Evolutionary conservation across 495 filamentous ascomycete genomes (phyloP).

Genomic region (Letharia lupina): DNA sequence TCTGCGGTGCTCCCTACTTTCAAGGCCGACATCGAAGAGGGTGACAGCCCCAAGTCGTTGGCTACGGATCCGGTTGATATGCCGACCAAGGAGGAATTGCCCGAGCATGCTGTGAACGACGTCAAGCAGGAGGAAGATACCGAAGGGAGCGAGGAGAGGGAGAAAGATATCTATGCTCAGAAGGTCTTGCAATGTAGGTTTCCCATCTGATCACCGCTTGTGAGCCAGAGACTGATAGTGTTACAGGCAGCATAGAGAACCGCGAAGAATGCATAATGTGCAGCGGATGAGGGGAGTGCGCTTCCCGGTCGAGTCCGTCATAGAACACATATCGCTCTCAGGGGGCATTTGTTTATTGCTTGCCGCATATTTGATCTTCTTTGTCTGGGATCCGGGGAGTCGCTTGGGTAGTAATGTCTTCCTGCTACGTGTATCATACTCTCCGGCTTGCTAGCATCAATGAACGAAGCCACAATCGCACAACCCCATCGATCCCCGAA

Average conservation of each 20-base stretch:
- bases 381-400: background rate
- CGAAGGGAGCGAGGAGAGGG: slow-evolving; percentile 57
- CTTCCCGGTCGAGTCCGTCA: background rate
- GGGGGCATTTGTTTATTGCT: background rate
- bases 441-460: slow-evolving; percentile 1
- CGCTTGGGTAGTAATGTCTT: background rate
- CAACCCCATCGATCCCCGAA: background rate
- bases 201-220: background rate
- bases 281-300: slow-evolving; percentile 30
- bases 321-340: background rate
- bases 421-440: background rate
- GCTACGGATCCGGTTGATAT: slow-evolving; percentile 55
- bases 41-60: slow-evolving; percentile 65
- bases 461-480: background rate
- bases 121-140: slow-evolving; percentile 58
- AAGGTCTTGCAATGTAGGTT: slow-evolving; percentile 70
- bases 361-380: background rate
- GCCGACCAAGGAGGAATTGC: slow-evolving; percentile 50
- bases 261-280: slow-evolving; percentile 85
- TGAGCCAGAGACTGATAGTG: background rate
- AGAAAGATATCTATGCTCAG: slow-evolving; percentile 88
- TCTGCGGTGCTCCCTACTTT: slow-evolving; percentile 45
- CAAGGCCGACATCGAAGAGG: slow-evolving; percentile 61
- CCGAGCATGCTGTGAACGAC: slow-evolving; percentile 41
- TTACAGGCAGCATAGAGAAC: slow-evolving; percentile 69